Evolutionary conservation across 495 filamentous ascomycete species (phyloP).

Genomic region (Xylaria castorea): DNA sequence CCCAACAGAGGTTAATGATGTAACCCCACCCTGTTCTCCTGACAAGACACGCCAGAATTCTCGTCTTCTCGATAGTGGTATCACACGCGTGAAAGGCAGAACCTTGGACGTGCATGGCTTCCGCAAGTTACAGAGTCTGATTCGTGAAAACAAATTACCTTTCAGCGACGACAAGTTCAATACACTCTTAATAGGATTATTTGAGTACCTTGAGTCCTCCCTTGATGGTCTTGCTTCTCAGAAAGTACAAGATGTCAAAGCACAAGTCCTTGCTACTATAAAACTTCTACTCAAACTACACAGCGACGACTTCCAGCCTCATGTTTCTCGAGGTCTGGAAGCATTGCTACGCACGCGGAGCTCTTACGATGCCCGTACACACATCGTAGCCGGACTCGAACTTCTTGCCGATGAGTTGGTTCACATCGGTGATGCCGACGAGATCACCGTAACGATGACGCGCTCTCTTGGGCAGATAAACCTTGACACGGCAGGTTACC

Average conservation of each 20-base stretch:
- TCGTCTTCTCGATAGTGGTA: conserved; percentile 75
- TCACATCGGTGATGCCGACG: conserved; percentile 55
- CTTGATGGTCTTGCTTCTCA: conserved; percentile 52
- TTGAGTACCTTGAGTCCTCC: conserved; percentile 75
- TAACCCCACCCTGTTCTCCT: conserved; percentile 42
- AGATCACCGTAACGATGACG: conserved; percentile 56
- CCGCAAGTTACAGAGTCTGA: conserved; percentile 82
- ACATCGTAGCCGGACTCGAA: conserved; percentile 62
- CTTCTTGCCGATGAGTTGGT: conserved; percentile 60
- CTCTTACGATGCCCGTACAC: conserved; percentile 60
- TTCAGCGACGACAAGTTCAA: conserved; percentile 71
- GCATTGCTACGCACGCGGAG: conserved; percentile 71
- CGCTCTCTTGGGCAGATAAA: conserved; percentile 48
- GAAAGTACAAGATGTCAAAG: conserved; percentile 77
- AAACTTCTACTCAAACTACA: conserved; percentile 76
- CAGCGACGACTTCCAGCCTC: conserved; percentile 66
- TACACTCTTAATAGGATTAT: conserved; percentile 72
- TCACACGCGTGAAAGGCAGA: conserved; percentile 71
- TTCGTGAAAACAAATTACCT: conserved; percentile 67
- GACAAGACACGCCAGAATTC: conserved; percentile 60
- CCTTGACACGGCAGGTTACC: conserved; percentile 45
- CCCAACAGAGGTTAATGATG: conserved; percentile 30
- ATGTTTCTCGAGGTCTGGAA: conserved; percentile 69
- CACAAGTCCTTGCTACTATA: conserved; percentile 81
- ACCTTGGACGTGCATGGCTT: conserved; percentile 87